A percentile compares a stretch with the other conserved stretches of the same genome.
phyloP scores from a whole-genome alignment of 2,329 filamentous ascomycete species.

The Aspergillus eucalypticola region DNA sequence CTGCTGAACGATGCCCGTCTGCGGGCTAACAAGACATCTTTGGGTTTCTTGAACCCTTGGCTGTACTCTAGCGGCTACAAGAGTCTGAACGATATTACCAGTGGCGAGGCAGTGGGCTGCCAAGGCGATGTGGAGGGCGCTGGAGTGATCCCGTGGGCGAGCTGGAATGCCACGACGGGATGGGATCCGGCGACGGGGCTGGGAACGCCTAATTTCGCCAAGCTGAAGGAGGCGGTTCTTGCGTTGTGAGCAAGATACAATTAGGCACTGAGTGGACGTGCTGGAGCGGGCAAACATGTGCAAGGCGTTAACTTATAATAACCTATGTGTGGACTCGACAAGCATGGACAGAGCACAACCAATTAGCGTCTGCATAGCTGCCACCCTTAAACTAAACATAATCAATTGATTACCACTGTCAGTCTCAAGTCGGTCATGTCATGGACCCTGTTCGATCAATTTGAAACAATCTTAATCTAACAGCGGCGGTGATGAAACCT shows the following conservation, averaged over 20 bases:
- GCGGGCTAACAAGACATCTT: slow-evolving; percentile 45
- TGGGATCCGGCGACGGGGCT: slow-evolving; percentile 47
- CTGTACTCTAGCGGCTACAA: slow-evolving; percentile 52
- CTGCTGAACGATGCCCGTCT: slow-evolving; percentile 7
- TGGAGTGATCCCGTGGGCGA: slow-evolving; percentile 27
- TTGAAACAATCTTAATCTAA: slow-evolving; percentile 3
- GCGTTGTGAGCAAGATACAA: not conserved
- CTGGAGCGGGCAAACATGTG: no score
- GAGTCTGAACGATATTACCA: slow-evolving; percentile 51
- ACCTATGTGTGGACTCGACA: no score
- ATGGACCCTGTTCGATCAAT: slow-evolving; percentile 1
- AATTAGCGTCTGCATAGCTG: no score
- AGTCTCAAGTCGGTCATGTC: not conserved
- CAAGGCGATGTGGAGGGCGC: slow-evolving; percentile 27
- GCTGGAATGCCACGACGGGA: slow-evolving; percentile 36
- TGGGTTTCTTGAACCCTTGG: slow-evolving; percentile 61
- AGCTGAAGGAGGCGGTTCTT: slow-evolving; percentile 1
- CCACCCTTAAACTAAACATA: no score
- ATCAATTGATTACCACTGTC: no score
- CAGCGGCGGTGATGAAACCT: not conserved
- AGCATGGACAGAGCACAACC: no score
- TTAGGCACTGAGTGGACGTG: no score
- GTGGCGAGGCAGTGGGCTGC: slow-evolving; percentile 38
- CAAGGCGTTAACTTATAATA: no score
- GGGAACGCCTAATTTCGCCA: slow-evolving; percentile 31